Conservation (phyloP, 306 rosid species). For the Luffa acutangula region DNA sequence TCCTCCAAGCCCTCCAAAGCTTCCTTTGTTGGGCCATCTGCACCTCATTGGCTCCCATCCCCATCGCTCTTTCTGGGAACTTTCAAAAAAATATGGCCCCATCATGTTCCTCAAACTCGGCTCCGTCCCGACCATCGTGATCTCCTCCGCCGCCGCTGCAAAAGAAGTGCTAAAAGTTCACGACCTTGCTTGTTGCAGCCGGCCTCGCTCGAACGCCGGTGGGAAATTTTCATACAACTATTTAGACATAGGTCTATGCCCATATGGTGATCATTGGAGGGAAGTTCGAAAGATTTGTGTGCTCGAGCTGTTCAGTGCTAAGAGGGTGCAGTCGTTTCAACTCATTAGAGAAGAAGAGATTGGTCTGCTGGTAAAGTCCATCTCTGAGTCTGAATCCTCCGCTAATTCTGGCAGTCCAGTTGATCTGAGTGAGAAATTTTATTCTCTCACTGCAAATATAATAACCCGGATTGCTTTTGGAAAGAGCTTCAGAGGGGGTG, state of each 20-base stretch:
- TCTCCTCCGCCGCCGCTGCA: constrained; percentile 1
- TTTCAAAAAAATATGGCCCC: not conserved
- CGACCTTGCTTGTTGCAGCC: not conserved
- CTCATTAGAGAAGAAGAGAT: constrained; percentile 22
- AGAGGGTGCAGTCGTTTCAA: constrained; percentile 21
- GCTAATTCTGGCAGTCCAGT: not conserved
- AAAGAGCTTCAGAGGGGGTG: not conserved
- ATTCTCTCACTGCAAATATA: not conserved
- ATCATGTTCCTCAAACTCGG: not conserved
- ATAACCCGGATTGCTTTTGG: constrained; percentile 33
- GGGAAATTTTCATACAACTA: not conserved
- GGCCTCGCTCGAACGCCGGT: not conserved
- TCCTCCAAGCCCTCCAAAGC: constrained; percentile 30
- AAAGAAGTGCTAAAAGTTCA: not conserved
- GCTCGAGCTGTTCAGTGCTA: constrained; percentile 17
- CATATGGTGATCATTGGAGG: not conserved
- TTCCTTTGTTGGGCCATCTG: not conserved
- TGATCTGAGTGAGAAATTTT: constrained; percentile 9
- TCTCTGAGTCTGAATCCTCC: not conserved
- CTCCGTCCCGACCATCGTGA: not conserved
- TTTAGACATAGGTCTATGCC: not conserved
- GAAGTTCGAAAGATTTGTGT: not conserved
- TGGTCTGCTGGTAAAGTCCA: not conserved
- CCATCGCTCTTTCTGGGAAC: not conserved
- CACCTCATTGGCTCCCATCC: not conserved